Evolutionary conservation across 1,284 basidiomycete genomes (phyloP), one percentile per base, ranked within the genome.

Genomic region (Pseudomicrostroma phylloplanum): DNA sequence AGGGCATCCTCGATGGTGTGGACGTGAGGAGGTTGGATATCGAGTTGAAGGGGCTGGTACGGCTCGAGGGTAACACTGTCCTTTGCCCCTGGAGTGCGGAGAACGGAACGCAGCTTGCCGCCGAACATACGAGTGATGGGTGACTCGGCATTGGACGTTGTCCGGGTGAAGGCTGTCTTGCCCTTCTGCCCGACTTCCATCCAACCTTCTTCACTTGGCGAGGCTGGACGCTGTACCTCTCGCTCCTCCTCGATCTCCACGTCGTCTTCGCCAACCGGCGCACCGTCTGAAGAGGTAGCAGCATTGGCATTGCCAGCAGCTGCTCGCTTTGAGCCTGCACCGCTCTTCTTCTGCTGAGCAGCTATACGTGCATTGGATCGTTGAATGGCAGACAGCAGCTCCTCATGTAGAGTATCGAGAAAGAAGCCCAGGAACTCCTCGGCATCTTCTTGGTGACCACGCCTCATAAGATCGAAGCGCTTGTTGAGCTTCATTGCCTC

Each of bases 351-450:
- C 15, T 41, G 19, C 25, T 13, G 25, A 26, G 36, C n/a, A 19
- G 21, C 53, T 11, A 26, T 6, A n/a, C 56, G 36, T 6, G 56
- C 56, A 13, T 40, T 26, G 13, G 72, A 69, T 25, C 70, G 63
- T 21, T 85, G 80, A 51, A 86, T 81, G 6, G 93, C 82, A 1
- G 84, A 83, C 3, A 91, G 81, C 15, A 97, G 80, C 81, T 98
- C 94, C 76, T 98, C 94, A 80, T 96, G 92, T 2, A 98, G 82
- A 0, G 92, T 91, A 78, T 96, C 92, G 53, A 97, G 83, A 82
- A 92, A 93, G 82, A 96, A 96, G 9, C 94, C 93, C n/a, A 97
- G 83, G 81, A 96, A 98, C 81, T 98, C 94, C 80, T 98, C 93
- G 0, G 94, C 94, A 66, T 98, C 94, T 81, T 98, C 94, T 82